A percentile compares a stretch with the other conserved stretches of the same genome.
phyloP scores from a whole-genome alignment of 441 rosid genomes.

The Euphorbia schlechtendalii region DNA sequence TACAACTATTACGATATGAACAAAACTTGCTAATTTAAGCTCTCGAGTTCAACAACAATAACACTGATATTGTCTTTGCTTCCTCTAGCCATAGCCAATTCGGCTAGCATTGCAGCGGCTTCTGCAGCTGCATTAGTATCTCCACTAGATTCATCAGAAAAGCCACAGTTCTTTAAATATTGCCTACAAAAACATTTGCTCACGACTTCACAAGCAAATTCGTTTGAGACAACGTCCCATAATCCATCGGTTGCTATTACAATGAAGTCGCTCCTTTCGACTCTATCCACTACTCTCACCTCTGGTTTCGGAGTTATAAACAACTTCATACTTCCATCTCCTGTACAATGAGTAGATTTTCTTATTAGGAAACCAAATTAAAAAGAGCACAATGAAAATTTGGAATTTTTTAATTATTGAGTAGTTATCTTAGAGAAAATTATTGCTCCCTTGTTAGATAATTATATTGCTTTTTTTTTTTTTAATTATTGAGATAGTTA shows the following conservation, averaged over 20 bases:
- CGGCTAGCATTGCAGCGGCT: constrained; percentile 18
- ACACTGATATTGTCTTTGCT: constrained; percentile 23
- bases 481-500: too few species aligned
- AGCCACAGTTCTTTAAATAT: neutral
- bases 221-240: constrained; percentile 21
- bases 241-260: constrained; percentile 16
- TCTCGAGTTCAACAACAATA: constrained; percentile 11
- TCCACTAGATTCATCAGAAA: neutral
- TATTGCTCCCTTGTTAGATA: too few species aligned
- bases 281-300: constrained; percentile 5
- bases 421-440: too few species aligned
- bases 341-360: neutral
- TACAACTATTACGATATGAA: neutral
- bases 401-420: too few species aligned
- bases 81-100: constrained; percentile 21
- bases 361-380: too few species aligned
- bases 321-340: constrained; percentile 19
- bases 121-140: constrained; percentile 9
- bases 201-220: constrained; percentile 15
- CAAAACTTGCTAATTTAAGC: neutral
- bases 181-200: constrained; percentile 11
- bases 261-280: constrained; percentile 4
- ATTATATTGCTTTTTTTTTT: too few species aligned
- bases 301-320: constrained; percentile 15
- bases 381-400: too few species aligned